phyloP scores from a whole-genome alignment of 345 rosid genomes.

The Euphorbia tirucalli region DNA sequence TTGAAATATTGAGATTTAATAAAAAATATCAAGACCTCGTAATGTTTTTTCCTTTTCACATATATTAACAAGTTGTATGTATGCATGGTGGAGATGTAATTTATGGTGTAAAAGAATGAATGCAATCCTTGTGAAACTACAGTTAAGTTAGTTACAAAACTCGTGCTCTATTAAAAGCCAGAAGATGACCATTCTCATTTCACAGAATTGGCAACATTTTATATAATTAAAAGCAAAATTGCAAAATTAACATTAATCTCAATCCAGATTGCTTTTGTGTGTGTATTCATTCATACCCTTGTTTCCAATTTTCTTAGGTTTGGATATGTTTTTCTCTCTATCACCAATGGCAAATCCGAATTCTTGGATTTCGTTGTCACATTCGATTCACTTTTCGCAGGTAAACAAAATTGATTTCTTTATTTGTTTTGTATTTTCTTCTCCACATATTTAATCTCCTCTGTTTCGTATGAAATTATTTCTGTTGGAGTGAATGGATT shows the following conservation, averaged over 20 bases:
- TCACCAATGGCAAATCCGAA: not conserved
- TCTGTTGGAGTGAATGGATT: not conserved
- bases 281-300: not conserved
- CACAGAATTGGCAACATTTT: not conserved
- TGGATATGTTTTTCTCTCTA: not conserved
- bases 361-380: not conserved
- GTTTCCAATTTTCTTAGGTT: not conserved
- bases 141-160: conserved; percentile 5
- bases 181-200: not conserved
- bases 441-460: not conserved
- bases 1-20: too few relatives aligned
- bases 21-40: too few relatives aligned
- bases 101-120: not conserved
- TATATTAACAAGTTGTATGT: too few relatives aligned
- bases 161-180: not conserved
- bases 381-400: not conserved
- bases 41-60: too few relatives aligned
- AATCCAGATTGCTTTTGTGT: not conserved
- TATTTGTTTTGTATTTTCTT: not conserved
- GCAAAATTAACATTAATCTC: not conserved
- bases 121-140: not conserved
- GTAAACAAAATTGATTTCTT: not conserved
- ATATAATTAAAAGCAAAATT: not conserved
- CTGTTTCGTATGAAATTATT: not conserved
- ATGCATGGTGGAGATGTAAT: not conserved